phyloP scores from a whole-genome alignment of 2,329 filamentous ascomycete genomes.

The Tolypocladium ovalisporum region DNA sequence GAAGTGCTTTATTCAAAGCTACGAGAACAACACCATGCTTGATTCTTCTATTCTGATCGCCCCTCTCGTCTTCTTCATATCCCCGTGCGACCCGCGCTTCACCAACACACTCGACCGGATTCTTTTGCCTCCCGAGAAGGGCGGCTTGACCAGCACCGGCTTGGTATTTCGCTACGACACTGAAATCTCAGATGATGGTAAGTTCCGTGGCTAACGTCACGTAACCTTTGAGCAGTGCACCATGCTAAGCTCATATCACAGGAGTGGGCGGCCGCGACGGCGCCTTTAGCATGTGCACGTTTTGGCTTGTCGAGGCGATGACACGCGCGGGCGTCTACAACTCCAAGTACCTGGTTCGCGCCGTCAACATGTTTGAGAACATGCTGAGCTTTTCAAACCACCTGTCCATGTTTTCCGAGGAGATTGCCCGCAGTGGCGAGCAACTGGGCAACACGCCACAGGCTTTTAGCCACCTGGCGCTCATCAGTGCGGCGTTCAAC shows the following conservation, averaged over 20 bases:
- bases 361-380: constrained; percentile 65
- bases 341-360: constrained; percentile 47
- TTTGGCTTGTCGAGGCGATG: constrained; percentile 72
- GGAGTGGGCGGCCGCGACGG: constrained; percentile 66
- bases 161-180: constrained; percentile 69
- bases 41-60: constrained; percentile 69
- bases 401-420: constrained; percentile 67
- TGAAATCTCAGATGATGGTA: constrained; percentile 57
- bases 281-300: constrained; percentile 73
- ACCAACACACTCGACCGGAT: constrained; percentile 62
- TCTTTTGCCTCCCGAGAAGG: constrained; percentile 60
- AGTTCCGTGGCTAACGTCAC: not conserved
- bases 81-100: constrained; percentile 68
- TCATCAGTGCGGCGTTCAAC: constrained; percentile 71
- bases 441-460: constrained; percentile 73
- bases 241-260: constrained; percentile 14
- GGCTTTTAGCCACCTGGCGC: constrained; percentile 65
- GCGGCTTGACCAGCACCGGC: constrained; percentile 63
- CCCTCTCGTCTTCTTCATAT: constrained; percentile 69
- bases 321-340: constrained; percentile 57
- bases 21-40: constrained; percentile 57
- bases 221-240: constrained; percentile 6
- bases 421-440: constrained; percentile 64
- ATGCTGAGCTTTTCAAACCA: constrained; percentile 70
- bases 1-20: constrained; percentile 64